Conservation (phyloP, 1,284 basidiomycete species). For the Irpex rosettiformis region DNA sequence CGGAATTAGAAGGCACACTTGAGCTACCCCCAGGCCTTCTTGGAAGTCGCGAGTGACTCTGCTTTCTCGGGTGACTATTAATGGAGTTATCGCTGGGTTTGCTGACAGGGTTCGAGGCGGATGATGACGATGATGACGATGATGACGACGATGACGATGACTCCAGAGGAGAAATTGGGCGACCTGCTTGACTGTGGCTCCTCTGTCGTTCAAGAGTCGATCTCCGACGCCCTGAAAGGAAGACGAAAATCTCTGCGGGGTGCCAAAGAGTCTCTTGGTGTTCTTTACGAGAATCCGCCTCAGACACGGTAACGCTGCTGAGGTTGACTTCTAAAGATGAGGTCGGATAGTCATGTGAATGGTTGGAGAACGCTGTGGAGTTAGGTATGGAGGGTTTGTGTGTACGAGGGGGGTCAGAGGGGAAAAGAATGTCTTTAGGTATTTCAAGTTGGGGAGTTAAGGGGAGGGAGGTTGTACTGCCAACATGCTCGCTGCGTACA, state of each 20-base stretch:
- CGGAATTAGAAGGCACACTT: too few species aligned
- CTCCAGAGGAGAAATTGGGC: conserved; percentile 16
- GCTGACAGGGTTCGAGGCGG: neutral
- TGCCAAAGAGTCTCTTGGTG: conserved; percentile 49
- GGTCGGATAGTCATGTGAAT: conserved; percentile 45
- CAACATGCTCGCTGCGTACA: conserved; percentile 19
- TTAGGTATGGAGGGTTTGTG: conserved; percentile 24
- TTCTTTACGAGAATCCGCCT: conserved; percentile 11
- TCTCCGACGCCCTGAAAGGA: conserved; percentile 44
- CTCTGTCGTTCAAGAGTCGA: conserved; percentile 22
- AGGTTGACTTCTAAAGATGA: conserved; percentile 73
- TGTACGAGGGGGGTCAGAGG: conserved; percentile 24
- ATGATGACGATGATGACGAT: neutral
- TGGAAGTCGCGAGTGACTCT: conserved; percentile 6
- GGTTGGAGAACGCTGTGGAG: conserved; percentile 39
- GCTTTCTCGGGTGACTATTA: conserved; percentile 7
- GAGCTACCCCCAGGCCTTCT: conserved; percentile 1
- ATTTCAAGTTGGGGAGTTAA: conserved; percentile 25
- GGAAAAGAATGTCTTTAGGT: conserved; percentile 27
- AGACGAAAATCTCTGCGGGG: conserved; percentile 67
- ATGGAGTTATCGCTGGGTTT: neutral
- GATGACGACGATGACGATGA: conserved; percentile 1
- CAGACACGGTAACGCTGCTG: conserved; percentile 42
- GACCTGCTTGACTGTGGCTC: conserved; percentile 3
- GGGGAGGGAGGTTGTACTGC: conserved; percentile 23